Percentiles rank a stretch among this genome's conserved stretches.
These are phyloP conservation scores for Cladophialophora immunda DNA, from an alignment of 2,329 filamentous ascomycete species.

Conservation along the genomic window DNA sequence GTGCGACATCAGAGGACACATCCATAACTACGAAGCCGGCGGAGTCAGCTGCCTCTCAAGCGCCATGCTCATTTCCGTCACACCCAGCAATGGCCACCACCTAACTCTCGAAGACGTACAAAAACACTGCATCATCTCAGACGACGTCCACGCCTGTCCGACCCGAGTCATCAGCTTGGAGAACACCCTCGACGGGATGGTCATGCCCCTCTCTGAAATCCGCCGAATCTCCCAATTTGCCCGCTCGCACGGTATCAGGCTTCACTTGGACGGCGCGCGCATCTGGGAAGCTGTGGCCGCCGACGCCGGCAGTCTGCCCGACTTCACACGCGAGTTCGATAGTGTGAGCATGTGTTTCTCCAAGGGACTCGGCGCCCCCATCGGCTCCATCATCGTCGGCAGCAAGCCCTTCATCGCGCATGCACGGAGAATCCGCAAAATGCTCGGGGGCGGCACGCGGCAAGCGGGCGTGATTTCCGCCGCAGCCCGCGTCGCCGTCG, in stretches of 20 bases:
- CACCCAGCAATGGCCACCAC: constrained; percentile 75
- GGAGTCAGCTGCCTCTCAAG: constrained; percentile 76
- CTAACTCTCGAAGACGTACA: constrained; percentile 80
- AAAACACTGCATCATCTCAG: constrained; percentile 68
- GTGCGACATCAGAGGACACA: constrained; percentile 80
- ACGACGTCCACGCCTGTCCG: constrained; percentile 80
- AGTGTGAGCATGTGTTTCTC: constrained; percentile 80
- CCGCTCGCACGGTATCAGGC: constrained; percentile 67
- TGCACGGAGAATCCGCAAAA: constrained; percentile 79
- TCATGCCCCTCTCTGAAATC: constrained; percentile 79
- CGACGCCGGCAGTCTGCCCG: constrained; percentile 71
- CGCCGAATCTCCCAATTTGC: constrained; percentile 76
- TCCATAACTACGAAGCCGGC: constrained; percentile 71
- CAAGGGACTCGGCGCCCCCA: constrained; percentile 82
- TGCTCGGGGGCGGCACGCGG: constrained; percentile 79
- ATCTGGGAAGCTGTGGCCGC: constrained; percentile 83
- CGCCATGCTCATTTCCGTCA: constrained; percentile 72
- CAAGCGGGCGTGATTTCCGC: constrained; percentile 80
- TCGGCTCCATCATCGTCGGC: constrained; percentile 78
- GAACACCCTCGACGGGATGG: constrained; percentile 81
- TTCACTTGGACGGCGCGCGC: constrained; percentile 82
- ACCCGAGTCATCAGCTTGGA: constrained; percentile 84
- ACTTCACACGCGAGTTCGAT: constrained; percentile 75
- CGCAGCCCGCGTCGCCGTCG: constrained; percentile 77
- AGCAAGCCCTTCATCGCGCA: constrained; percentile 67